Evolutionary conservation across 1,284 basidiomycete species (phyloP), one percentile per base, ranked within the genome.

Genomic region (Malassezia brasiliensis): DNA sequence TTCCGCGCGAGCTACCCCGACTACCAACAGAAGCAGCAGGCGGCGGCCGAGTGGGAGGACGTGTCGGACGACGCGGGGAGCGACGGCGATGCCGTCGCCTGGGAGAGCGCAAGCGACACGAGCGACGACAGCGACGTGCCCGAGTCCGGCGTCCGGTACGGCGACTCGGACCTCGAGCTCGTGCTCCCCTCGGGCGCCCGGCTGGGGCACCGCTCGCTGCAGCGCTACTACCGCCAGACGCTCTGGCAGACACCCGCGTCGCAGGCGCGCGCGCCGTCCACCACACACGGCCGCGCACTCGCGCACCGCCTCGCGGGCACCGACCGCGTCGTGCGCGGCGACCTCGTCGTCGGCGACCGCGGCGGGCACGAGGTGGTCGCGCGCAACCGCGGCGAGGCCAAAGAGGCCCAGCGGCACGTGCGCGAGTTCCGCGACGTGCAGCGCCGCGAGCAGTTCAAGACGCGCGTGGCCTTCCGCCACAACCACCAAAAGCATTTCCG

Each of bases 151-250:
- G 39, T 52, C 39, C 55, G 55, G 8, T 57, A 66, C 40, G 72
- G 72, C 10, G 75, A 79, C 34, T 77, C 79, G 32, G 77, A 84
- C 36, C 84, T 85, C 67, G 93, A 96, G 65, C 84, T 99, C n/a
- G 85, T 94, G 6, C 81, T 99, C 6, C 90, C 94, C 0, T 93
- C 90, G 0, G 94, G 94, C 38, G 83, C 84, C 10, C 83, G 88
- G 8, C 85, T 99, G 61, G 91, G 91, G 0, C 94, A 99, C 71
- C 84, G 91, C 35, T 83, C 83, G 38, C 82, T 96, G 78, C 82
- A 82, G 46, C 81, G 86, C 34, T 91, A 94, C 76, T 94, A 96
- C 76, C 81, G 83, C 2, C 93, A 96, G 76, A 54, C 61, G 11
- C 53, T 71, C 17, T 65, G 65, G 50, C 53, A 64, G 36, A 62